Evolutionary conservation across 2,329 filamentous ascomycete genomes (phyloP).

Genomic region (Biscogniauxia mediterranea): DNA sequence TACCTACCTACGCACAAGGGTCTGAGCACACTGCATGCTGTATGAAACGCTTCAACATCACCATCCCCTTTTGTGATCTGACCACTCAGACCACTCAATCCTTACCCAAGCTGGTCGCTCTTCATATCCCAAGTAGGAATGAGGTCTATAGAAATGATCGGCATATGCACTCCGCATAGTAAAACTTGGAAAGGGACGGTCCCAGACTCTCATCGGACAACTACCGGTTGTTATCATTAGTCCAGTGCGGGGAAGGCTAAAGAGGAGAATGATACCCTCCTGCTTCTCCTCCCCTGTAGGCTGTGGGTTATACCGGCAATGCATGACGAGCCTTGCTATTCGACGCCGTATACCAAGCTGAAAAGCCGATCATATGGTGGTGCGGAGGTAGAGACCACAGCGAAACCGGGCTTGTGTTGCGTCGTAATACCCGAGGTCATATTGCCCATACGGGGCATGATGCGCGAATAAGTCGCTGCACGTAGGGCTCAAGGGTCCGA

Average conservation of each 20-base stretch:
- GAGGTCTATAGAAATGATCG: not conserved
- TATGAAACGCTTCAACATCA: not conserved
- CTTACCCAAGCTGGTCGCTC: too few relatives aligned
- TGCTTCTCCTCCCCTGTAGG: not conserved
- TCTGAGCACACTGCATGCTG: not conserved
- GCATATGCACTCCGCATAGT: not conserved
- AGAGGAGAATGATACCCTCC: not conserved
- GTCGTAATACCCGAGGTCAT: not conserved
- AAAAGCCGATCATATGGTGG: not conserved
- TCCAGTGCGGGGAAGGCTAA: not conserved
- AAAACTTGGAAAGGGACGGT: not conserved
- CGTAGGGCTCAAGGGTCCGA: not conserved
- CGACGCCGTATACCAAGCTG: not conserved
- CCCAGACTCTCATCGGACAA: not conserved
- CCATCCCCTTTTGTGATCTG: not conserved
- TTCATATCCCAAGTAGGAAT: too few relatives aligned
- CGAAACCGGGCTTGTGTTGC: not conserved
- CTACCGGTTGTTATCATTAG: not conserved
- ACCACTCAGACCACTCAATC: too few relatives aligned
- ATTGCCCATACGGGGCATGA: not conserved
- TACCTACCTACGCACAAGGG: not conserved
- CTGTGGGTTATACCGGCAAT: not conserved
- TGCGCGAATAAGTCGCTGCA: not conserved
- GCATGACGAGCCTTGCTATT: not conserved
- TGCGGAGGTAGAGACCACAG: not conserved